A percentile compares a stretch with the other conserved stretches of the same genome.
These are phyloP conservation scores for Furcasterigmium sp. DNA, from an alignment of 2,329 filamentous ascomycete genomes.

Conservation along the genomic window DNA sequence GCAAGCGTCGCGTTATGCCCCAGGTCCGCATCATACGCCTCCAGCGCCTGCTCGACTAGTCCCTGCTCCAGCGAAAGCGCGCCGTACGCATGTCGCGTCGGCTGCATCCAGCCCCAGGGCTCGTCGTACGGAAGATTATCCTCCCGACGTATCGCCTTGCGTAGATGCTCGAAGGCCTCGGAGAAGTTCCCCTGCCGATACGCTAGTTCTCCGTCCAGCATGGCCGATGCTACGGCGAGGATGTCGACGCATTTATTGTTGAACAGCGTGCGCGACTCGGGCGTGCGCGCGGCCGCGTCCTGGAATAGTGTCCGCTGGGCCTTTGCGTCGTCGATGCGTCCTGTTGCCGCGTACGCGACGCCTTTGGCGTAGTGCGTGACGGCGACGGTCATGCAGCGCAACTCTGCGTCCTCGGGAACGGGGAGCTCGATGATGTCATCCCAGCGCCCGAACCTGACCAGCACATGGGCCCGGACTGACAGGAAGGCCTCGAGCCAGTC, in stretches of 20 bases:
- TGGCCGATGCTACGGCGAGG: conserved; percentile 55
- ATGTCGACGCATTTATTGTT: conserved; percentile 63
- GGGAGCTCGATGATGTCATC: conserved; percentile 53
- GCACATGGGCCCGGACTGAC: conserved; percentile 61
- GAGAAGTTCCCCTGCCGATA: conserved; percentile 59
- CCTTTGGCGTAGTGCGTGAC: conserved; percentile 64
- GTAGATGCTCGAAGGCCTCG: conserved; percentile 53
- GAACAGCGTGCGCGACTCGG: conserved; percentile 57
- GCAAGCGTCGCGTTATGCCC: conserved; percentile 56
- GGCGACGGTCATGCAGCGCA: conserved; percentile 68
- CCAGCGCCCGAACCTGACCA: conserved; percentile 72
- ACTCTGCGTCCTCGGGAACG: conserved; percentile 48
- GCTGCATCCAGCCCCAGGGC: conserved; percentile 79
- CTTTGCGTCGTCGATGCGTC: conserved; percentile 48
- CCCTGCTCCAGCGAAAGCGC: conserved; percentile 65
- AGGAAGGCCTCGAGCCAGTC: conserved; percentile 73
- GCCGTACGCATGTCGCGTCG: conserved; percentile 64
- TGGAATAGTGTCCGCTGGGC: conserved; percentile 45
- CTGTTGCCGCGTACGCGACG: conserved; percentile 58
- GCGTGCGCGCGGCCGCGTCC: conserved; percentile 45
- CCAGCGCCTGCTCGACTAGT: conserved; percentile 47
- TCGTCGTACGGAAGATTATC: conserved; percentile 65
- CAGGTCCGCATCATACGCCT: conserved; percentile 56
- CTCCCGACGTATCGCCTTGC: conserved; percentile 52
- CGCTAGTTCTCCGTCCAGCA: conserved; percentile 70